phyloP scores from a whole-genome alignment of 345 rosid genomes.

The Populus alba region DNA sequence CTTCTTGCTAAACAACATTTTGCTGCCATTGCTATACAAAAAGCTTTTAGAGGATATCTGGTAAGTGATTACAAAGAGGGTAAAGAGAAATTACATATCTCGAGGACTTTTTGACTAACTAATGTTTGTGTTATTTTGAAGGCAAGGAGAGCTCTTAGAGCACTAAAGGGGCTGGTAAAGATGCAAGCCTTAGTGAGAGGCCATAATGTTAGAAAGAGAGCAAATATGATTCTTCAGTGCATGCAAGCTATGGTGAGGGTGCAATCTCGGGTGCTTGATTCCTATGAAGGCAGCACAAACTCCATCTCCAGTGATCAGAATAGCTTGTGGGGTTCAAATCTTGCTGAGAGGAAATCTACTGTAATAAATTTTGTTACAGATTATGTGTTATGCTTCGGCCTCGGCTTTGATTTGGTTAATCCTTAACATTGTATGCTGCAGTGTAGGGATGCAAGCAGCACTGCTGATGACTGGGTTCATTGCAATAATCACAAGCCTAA shows the following conservation, averaged over 20 bases:
- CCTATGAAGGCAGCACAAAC: constrained; percentile 16
- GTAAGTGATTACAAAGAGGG: not conserved
- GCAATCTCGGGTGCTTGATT: constrained; percentile 14
- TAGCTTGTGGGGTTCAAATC: constrained; percentile 20
- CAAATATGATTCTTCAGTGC: constrained; percentile 11
- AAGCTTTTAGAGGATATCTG: constrained; percentile 27
- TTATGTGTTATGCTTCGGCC: not conserved
- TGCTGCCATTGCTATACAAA: constrained; percentile 21
- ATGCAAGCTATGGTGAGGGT: constrained; percentile 23
- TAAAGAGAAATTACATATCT: not conserved
- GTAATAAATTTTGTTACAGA: constrained; percentile 14
- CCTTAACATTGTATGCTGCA: not conserved
- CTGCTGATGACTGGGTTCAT: not conserved
- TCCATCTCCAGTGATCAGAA: not conserved
- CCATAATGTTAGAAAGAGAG: constrained; percentile 12
- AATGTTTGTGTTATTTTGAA: not conserved
- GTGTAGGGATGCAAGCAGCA: constrained; percentile 13
- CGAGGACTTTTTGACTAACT: not conserved
- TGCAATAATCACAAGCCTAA: constrained; percentile 17
- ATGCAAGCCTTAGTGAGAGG: constrained; percentile 26
- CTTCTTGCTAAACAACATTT: constrained; percentile 4
- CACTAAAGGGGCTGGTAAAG: constrained; percentile 20
- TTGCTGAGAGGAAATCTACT: constrained; percentile 14
- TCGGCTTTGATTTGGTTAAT: not conserved
- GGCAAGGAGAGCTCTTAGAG: constrained; percentile 18